Evolutionary conservation across 2,329 filamentous ascomycete genomes (phyloP), one percentile per base, ranked within the genome.

Genomic region (Thielaviopsis euricoi): DNA sequence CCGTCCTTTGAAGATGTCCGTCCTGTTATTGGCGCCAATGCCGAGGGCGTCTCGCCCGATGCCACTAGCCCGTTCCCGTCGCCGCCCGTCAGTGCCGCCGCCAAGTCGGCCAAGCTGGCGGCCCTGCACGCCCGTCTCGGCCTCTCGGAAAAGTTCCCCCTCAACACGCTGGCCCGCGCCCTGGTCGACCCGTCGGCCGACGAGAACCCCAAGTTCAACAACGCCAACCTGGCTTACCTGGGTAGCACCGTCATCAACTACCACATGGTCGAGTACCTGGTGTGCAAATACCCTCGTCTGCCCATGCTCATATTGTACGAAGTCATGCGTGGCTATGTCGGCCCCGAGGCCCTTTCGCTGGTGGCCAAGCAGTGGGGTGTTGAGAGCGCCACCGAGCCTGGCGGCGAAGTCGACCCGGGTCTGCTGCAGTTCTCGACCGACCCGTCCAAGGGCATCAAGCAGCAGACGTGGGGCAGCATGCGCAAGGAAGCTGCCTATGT

Each of bases 291-390:
- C 71, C 93, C 93, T 15, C 89, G 93, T 54, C 78, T 98, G 57
- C 93, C 93, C 57, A 86, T 93, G 78, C 73, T 79, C n/a, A 85
- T 98, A 58, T 74, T 95, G 56, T 94, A 89, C 71, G 83, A 89
- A 56, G 86, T 89, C 33, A 84, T 95, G 74, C 84, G 86, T 66
- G 89, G 87, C 52, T 97, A 89, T 68, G 79, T 84, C 52, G 93
- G 93, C 4, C 78, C 81, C 6, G 80, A 82, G 63, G 83, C 90
- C 0, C 77, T 97, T 52, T 75, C 83, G 55, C 76, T 82, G 21
- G 79, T 97, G 63, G 82, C 87, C 17, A 75, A 78, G 62, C 86
- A 93, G 72, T 98, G 93, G 93, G 93, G 93, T 71, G 82, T 97
- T 17, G 91, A 97, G 69, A 73, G 77, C 50, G 91, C 88, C n/a